Evolutionary conservation across 2,329 filamentous ascomycete species (phyloP).

Genomic region (Cladophialophora bantiana): DNA sequence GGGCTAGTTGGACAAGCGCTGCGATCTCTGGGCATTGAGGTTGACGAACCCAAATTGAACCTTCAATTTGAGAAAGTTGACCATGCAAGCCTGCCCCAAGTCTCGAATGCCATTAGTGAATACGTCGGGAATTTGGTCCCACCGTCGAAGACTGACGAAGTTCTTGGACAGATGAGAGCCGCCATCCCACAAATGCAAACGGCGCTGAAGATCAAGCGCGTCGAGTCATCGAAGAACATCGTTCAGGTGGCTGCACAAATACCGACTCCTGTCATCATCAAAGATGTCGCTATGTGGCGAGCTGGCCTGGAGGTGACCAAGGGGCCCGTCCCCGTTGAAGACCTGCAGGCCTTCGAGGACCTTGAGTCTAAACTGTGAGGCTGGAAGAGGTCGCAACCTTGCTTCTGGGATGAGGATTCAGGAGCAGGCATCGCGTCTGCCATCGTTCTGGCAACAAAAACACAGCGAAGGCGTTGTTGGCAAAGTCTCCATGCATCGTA

Average conservation of each 20-base stretch:
- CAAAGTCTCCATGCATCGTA: slow-evolving; percentile 9
- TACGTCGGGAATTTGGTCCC: slow-evolving; percentile 61
- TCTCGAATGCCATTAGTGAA: slow-evolving; percentile 57
- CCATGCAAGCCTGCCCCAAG: slow-evolving; percentile 57
- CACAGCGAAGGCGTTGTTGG: slow-evolving; percentile 32
- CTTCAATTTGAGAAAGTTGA: slow-evolving; percentile 55
- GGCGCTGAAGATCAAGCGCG: slow-evolving; percentile 53
- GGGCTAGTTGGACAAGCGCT: slow-evolving; percentile 56
- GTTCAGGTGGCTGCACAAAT: slow-evolving; percentile 52
- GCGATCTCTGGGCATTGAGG: slow-evolving; percentile 54
- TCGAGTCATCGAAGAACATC: slow-evolving; percentile 41
- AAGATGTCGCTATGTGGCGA: slow-evolving; percentile 82
- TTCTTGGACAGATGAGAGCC: slow-evolving; percentile 59
- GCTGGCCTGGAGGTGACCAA: slow-evolving; percentile 73
- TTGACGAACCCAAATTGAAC: slow-evolving; percentile 45
- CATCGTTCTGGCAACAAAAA: not conserved
- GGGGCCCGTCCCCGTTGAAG: slow-evolving; percentile 74
- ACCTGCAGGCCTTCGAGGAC: slow-evolving; percentile 86
- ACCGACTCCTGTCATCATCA: slow-evolving; percentile 65
- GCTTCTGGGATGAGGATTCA: not conserved
- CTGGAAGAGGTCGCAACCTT: not conserved
- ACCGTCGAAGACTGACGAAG: slow-evolving; percentile 56
- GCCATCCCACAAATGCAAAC: slow-evolving; percentile 56
- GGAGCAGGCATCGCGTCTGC: not conserved
- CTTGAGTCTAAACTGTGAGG: slow-evolving; percentile 77